A percentile compares a stretch with the other conserved stretches of the same genome.
These are phyloP conservation scores for barrel medic (Medicago truncatula) DNA, from an alignment of 306 rosid species.

Conservation along the genomic window MtrunA17r5.0-ANR NC_053042.1:47873001-47873500, in stretches of 20 bases:
- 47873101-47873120: constrained; percentile 1
- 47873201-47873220: constrained; percentile 30
- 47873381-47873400: too few relatives aligned
- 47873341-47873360: constrained; percentile 61
- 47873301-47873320: neutral
- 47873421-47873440: constrained; percentile 2
- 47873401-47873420: neutral
- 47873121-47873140: constrained; percentile 13
- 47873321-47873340: constrained; percentile 41
- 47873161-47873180: neutral
- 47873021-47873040: neutral
- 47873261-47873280: constrained; percentile 66
- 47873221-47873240: neutral
- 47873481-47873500: too few relatives aligned
- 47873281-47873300: constrained; percentile 54
- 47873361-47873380: constrained; percentile 47
- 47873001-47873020: constrained; percentile 5
- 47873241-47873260: constrained; percentile 13
- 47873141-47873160: neutral
- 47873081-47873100: constrained; percentile 18
- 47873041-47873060: neutral
- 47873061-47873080: neutral
- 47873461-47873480: too few relatives aligned
- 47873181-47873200: neutral
- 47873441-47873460: too few relatives aligned